A percentile compares a stretch with the other conserved stretches of the same genome.
These are phyloP conservation scores for Phialophora expanda DNA, from an alignment of 2,329 filamentous ascomycete species.

Conservation along the genomic window DNA sequence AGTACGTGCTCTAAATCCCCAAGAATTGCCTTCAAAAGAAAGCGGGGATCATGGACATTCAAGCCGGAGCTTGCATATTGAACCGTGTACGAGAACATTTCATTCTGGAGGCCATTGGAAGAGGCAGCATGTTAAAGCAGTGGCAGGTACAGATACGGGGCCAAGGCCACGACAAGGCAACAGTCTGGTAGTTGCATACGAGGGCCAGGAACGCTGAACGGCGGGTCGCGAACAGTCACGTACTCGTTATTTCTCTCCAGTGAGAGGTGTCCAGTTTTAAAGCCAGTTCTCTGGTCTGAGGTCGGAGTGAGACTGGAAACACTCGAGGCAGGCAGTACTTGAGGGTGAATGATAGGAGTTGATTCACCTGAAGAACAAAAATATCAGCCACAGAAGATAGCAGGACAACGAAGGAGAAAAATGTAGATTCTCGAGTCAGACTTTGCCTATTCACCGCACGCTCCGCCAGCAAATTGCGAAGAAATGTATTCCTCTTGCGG, in stretches of 20 bases:
- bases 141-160: neutral
- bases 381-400: constrained; percentile 9
- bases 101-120: neutral
- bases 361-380: neutral
- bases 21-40: neutral
- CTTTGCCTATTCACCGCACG: constrained; percentile 57
- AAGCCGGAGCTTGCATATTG: neutral
- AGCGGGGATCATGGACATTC: neutral
- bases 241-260: neutral
- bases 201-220: neutral
- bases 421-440: constrained; percentile 45
- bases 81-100: neutral
- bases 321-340: neutral
- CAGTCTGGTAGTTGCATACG: no score
- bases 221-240: neutral
- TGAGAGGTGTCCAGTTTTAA: neutral
- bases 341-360: neutral
- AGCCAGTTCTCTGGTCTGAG: neutral
- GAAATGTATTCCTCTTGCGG: constrained; percentile 47
- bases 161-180: no score
- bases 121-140: neutral
- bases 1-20: neutral
- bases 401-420: constrained; percentile 2
- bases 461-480: constrained; percentile 54
- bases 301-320: neutral